These are phyloP conservation scores for Alternaria infectoria DNA, from an alignment of 2,329 filamentous ascomycete species.

Conservation along the genomic window DNA sequence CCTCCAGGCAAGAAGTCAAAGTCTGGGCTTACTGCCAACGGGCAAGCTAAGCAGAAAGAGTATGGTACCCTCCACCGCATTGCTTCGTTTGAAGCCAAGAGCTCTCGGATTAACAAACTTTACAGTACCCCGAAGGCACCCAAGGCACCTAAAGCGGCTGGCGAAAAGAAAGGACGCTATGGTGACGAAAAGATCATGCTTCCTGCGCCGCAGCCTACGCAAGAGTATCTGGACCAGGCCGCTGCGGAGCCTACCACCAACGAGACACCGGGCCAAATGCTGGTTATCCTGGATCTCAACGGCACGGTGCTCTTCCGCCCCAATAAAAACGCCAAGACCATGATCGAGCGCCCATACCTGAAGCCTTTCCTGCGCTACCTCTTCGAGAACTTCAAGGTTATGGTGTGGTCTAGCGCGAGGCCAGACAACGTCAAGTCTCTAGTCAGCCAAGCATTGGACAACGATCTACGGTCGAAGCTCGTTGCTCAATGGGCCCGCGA, in stretches of 20 bases:
- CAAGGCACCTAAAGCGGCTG: slow-evolving; percentile 4
- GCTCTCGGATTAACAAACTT: slow-evolving; percentile 30
- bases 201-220: slow-evolving; percentile 65
- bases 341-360: slow-evolving; percentile 72
- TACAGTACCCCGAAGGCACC: slow-evolving; percentile 14
- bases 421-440: slow-evolving; percentile 74
- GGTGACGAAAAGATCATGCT: slow-evolving; percentile 40
- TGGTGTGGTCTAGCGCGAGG: slow-evolving; percentile 89
- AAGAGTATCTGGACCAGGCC: slow-evolving; percentile 66
- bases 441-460: slow-evolving; percentile 68
- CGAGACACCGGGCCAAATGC: slow-evolving; percentile 64
- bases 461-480: slow-evolving; percentile 60
- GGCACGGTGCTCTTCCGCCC: slow-evolving; percentile 84
- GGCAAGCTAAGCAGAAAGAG: slow-evolving; percentile 22
- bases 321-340: slow-evolving; percentile 54
- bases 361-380: slow-evolving; percentile 74
- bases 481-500: slow-evolving; percentile 81
- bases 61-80: slow-evolving; percentile 23
- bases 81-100: neutral
- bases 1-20: slow-evolving; percentile 21
- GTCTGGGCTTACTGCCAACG: slow-evolving; percentile 16
- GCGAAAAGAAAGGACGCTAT: slow-evolving; percentile 22
- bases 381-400: slow-evolving; percentile 75
- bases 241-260: slow-evolving; percentile 42
- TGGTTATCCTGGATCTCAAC: slow-evolving; percentile 91